Evolutionary conservation across 805 yeast genomes (phyloP).

Genomic region (Saccharomycopsis malanga): DNA sequence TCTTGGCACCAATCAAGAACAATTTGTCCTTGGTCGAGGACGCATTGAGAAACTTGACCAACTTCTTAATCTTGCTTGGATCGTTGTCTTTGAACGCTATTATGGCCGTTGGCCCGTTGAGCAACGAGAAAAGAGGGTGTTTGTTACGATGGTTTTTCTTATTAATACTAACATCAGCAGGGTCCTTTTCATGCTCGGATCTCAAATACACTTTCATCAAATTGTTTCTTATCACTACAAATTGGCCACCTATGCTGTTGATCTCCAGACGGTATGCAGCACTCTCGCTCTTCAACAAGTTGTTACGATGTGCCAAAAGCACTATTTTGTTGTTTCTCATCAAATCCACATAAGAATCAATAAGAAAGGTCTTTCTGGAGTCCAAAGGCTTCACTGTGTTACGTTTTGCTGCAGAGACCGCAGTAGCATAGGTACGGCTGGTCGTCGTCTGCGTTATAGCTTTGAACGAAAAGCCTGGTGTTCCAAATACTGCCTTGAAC

Average conservation of each 20-base stretch:
- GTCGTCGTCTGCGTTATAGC: background rate
- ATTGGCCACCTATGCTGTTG: slow-evolving; percentile 55
- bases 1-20: slow-evolving; percentile 77
- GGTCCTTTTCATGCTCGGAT: slow-evolving; percentile 63
- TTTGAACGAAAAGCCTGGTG: too few relatives aligned
- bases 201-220: slow-evolving; percentile 72
- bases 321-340: slow-evolving; percentile 63
- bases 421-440: slow-evolving; percentile 6
- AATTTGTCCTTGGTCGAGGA: slow-evolving; percentile 63
- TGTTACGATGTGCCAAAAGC: slow-evolving; percentile 79
- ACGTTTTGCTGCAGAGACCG: slow-evolving; percentile 24
- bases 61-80: slow-evolving; percentile 58
- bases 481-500: background rate
- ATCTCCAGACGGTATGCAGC: slow-evolving; percentile 55
- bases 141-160: slow-evolving; percentile 35
- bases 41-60: slow-evolving; percentile 52
- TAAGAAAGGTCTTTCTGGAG: slow-evolving; percentile 79
- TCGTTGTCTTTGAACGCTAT: slow-evolving; percentile 61
- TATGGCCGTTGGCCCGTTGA: slow-evolving; percentile 82
- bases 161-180: slow-evolving; percentile 54
- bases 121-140: slow-evolving; percentile 66
- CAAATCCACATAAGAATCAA: slow-evolving; percentile 71
- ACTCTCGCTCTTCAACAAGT: slow-evolving; percentile 64
- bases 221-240: slow-evolving; percentile 61
- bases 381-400: slow-evolving; percentile 53